phyloP scores from a whole-genome alignment of 225 moss, liverwort and hornwort species.

The Straminergon stramineum region DNA sequence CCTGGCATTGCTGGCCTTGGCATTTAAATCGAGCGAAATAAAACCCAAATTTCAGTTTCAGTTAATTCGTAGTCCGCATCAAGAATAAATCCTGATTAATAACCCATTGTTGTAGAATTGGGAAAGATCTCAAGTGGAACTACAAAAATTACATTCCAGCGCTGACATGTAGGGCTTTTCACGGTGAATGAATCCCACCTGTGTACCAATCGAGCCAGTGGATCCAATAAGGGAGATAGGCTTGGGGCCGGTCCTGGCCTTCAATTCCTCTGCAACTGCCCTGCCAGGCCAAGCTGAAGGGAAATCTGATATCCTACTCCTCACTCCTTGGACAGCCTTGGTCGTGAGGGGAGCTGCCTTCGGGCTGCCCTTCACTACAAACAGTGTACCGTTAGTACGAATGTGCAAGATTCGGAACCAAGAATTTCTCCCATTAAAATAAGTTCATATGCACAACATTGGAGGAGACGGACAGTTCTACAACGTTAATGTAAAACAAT shows the following conservation, averaged over 20 bases:
- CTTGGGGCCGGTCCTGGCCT: constrained; percentile 56
- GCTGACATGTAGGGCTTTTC: not conserved
- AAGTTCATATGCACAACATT: not conserved
- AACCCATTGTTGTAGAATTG: not conserved
- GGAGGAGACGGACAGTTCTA: not conserved
- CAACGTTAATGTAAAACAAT: not conserved
- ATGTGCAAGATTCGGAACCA: not conserved
- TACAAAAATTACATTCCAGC: not conserved
- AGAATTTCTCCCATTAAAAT: not conserved
- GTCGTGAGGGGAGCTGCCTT: not conserved
- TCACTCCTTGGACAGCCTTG: constrained; percentile 25
- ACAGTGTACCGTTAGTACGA: not conserved
- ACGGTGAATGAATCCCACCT: constrained; percentile 28
- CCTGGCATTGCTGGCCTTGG: not conserved
- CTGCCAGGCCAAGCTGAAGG: constrained; percentile 96
- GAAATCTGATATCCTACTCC: constrained; percentile 36
- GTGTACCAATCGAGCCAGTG: constrained; percentile 97
- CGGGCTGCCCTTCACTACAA: constrained; percentile 36
- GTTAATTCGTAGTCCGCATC: not conserved
- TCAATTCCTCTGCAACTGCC: constrained; percentile 47
- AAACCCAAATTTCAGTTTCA: not conserved
- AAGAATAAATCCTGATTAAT: not conserved
- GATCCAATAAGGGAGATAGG: constrained; percentile 91
- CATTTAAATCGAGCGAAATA: not conserved
- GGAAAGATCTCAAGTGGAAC: not conserved